Base-by-base conservation (phyloP, 2,329 filamentous ascomycete genomes). In the Escovopsis sp. region DNA sequence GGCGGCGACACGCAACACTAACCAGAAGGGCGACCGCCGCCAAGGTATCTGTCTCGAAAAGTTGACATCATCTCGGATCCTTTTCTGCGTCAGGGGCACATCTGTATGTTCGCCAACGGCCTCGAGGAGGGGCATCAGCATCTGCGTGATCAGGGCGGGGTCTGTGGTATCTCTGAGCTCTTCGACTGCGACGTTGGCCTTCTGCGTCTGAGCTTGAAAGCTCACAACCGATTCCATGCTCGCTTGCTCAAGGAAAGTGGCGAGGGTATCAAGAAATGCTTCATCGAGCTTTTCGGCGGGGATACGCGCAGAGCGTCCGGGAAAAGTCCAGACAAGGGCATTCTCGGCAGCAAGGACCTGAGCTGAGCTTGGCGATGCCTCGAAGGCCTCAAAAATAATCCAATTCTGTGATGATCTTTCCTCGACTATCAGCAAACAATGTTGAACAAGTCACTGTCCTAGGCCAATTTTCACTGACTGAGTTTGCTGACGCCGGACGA, bases 301-400 rank as follows among this genome's bases (percentile, higher is more conserved):
- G 4, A 81, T 51, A 0, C 62, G 56, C 0, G 72, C 69, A 0
- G 72, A 65, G 8, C 58, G 59, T 0, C 68, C 72, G 0, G 80
- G 79, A 45, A 83, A 83, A n/a, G 69, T 63, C 67, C 77, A 78
- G 38, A 59, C 48, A 0, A 84, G 55, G 0, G 75, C 66, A 28
- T 64, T 62, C 6, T 68, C 55, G 0, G 72, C 54, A 0, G 64
- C 63, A 2, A 81, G 62, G 1, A 80, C 72, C 12, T 64, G 53
- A 11, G 72, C 8, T 84, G 61, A 45, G 81, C 53, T 51, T 0
- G 80, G 62, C 0, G 75, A 77, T 0, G 70, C 62, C 53, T 83
- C 76, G 39, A 82, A 82, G 0, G 65, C 64, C 53, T 84, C 79
- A 33, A 46, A 74, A 12, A 50, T 69, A 44, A 51, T 47, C 10